A percentile compares a stretch with the other conserved stretches of the same genome.
Conservation (phyloP, 306 rosid genomes). For the Cyamopsis tetragonoloba region DNA sequence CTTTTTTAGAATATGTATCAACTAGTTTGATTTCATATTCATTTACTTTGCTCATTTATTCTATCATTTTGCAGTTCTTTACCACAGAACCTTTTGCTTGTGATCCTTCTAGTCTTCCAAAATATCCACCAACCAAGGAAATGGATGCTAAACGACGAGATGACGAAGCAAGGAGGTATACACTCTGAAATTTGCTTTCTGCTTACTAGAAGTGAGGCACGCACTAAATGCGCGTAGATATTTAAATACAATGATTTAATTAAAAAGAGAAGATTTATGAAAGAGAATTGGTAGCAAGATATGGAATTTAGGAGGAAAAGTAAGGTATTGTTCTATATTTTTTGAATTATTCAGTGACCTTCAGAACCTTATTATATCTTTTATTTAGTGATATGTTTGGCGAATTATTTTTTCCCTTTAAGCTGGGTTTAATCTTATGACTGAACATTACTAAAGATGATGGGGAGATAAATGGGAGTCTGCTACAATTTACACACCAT, state of each 20-base stretch:
- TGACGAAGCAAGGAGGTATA: constrained; percentile 73
- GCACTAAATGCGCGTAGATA: background rate
- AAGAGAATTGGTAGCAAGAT: background rate
- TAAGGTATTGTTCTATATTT: background rate
- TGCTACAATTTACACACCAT: background rate
- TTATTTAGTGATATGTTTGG: background rate
- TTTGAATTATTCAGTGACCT: constrained; percentile 6
- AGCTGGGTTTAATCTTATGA: no score
- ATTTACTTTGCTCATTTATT: constrained; percentile 29
- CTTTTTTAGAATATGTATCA: constrained; percentile 3
- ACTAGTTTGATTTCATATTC: constrained; percentile 13
- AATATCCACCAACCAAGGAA: constrained; percentile 95
- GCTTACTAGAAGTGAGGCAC: background rate
- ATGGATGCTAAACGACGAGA: constrained; percentile 87
- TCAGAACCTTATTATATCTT: background rate
- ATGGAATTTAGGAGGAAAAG: background rate
- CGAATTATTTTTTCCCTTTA: background rate
- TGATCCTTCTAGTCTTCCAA: constrained; percentile 89
- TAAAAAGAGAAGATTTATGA: background rate
- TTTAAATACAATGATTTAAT: background rate
- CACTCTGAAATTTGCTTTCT: constrained; percentile 27
- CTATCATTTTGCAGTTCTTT: constrained; percentile 69
- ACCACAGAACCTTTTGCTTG: constrained; percentile 81
- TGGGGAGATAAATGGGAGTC: background rate
- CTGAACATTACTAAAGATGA: background rate